These are phyloP conservation scores for Phytophthora brassicae DNA, from an alignment of 352 stramenopile genomes.

Conservation along the genomic window DNA sequence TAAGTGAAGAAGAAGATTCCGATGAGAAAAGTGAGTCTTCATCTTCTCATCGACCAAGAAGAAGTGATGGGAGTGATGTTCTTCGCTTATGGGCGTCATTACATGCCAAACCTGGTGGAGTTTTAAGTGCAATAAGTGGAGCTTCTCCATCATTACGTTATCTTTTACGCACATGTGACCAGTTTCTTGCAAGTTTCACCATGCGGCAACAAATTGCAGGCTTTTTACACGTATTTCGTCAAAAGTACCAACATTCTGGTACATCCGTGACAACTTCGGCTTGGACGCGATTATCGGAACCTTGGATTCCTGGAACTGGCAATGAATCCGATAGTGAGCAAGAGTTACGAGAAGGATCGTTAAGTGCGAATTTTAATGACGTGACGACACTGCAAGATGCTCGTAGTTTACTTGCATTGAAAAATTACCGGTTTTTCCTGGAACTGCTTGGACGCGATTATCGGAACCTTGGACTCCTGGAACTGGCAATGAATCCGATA, in stretches of 20 bases:
- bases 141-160: slow-evolving; percentile 31
- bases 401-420: slow-evolving; percentile 57
- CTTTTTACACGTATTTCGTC: slow-evolving; percentile 56
- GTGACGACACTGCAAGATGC: slow-evolving; percentile 50
- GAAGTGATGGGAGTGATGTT: slow-evolving; percentile 25
- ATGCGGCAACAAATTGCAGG: slow-evolving; percentile 45
- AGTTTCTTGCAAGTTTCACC: slow-evolving; percentile 40
- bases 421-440: slow-evolving; percentile 81
- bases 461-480: slow-evolving; percentile 34
- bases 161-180: slow-evolving; percentile 47
- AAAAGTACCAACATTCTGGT: slow-evolving; percentile 46
- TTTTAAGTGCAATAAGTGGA: slow-evolving; percentile 35
- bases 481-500: slow-evolving; percentile 23
- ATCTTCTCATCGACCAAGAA: slow-evolving; percentile 22
- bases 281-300: slow-evolving; percentile 37
- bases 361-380: slow-evolving; percentile 33
- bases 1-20: slow-evolving; percentile 37
- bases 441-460: slow-evolving; percentile 35
- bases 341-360: slow-evolving; percentile 28
- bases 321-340: slow-evolving; percentile 34
- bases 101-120: slow-evolving; percentile 39
- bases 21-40: slow-evolving; percentile 37
- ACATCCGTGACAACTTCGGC: slow-evolving; percentile 21
- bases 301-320: slow-evolving; percentile 16
- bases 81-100: slow-evolving; percentile 36